Percentiles rank a stretch among this genome's conserved stretches.
Conservation (phyloP, 352 stramenopile species). For the Pythium brachiatum region DNA sequence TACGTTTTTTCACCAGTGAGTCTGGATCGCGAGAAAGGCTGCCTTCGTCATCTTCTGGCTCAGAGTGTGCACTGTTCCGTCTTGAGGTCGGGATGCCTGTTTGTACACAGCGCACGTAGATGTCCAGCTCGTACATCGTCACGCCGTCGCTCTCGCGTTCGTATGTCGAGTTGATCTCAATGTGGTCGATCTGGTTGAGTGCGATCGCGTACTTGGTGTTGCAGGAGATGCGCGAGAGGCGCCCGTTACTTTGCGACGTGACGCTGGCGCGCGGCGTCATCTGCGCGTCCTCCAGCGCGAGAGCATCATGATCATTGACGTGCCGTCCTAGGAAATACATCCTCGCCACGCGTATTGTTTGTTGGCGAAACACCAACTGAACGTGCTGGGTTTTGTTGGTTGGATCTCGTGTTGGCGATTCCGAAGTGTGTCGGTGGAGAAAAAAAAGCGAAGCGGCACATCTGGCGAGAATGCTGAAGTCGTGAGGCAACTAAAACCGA, state of each 20-base stretch:
- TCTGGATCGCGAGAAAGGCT: constrained; percentile 19
- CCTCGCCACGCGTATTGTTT: background rate
- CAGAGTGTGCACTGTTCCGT: background rate
- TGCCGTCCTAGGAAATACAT: background rate
- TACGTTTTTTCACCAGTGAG: constrained; percentile 21
- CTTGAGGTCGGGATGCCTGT: constrained; percentile 39
- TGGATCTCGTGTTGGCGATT: background rate
- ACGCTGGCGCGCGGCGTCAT: constrained; percentile 12
- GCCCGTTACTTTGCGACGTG: background rate
- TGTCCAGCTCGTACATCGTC: constrained; percentile 52
- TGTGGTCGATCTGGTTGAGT: constrained; percentile 59
- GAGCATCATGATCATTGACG: background rate
- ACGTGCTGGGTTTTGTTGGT: background rate
- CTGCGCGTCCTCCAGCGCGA: background rate
- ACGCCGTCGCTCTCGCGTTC: constrained; percentile 37
- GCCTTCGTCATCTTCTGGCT: background rate
- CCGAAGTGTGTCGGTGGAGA: background rate
- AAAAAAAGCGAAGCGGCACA: background rate
- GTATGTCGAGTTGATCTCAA: constrained; percentile 40
- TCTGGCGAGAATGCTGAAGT: background rate
- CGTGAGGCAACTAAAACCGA: background rate
- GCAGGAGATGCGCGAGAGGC: constrained; percentile 50
- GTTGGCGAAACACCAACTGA: background rate
- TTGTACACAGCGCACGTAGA: constrained; percentile 41
- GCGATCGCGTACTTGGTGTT: constrained; percentile 45